phyloP scores from a whole-genome alignment of 352 stramenopile genomes.

The Pythium scleroteichum region DNA sequence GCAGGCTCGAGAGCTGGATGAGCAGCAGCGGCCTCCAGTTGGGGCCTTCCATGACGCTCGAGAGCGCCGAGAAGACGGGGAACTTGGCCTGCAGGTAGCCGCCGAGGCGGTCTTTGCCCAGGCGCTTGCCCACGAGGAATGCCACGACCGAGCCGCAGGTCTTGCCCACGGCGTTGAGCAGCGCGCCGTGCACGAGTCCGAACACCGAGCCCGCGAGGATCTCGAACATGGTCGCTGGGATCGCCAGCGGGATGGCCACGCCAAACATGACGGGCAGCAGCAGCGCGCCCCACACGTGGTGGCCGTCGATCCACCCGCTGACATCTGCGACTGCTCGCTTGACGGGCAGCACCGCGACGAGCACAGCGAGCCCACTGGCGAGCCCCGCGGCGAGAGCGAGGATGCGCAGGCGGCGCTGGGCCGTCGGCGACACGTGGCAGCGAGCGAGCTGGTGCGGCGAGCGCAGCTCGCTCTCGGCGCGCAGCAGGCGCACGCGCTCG shows the following conservation, averaged over 20 bases:
- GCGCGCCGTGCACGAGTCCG: slow-evolving; percentile 41
- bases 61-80: slow-evolving; percentile 48
- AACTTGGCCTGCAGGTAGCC: slow-evolving; percentile 63
- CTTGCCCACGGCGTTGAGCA: slow-evolving; percentile 67
- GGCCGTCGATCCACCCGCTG: slow-evolving; percentile 51
- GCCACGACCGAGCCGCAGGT: slow-evolving; percentile 60
- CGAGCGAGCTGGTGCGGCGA: slow-evolving; percentile 16
- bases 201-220: slow-evolving; percentile 68
- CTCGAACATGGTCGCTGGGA: slow-evolving; percentile 69
- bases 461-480: background rate
- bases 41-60: slow-evolving; percentile 52
- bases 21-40: slow-evolving; percentile 75
- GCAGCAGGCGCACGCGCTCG: slow-evolving; percentile 23
- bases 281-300: slow-evolving; percentile 44
- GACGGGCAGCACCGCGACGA: slow-evolving; percentile 43
- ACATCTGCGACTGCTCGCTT: slow-evolving; percentile 36
- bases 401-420: slow-evolving; percentile 32
- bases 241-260: slow-evolving; percentile 59
- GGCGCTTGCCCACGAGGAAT: slow-evolving; percentile 56
- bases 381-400: slow-evolving; percentile 15
- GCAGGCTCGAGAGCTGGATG: slow-evolving; percentile 71
- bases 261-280: slow-evolving; percentile 60
- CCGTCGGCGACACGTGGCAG: background rate
- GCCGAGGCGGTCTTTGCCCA: slow-evolving; percentile 51
- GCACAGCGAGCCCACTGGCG: slow-evolving; percentile 11